A percentile compares a stretch with the other conserved stretches of the same genome.
Evolutionary conservation across 257 asterid species (phyloP).

Genomic region (Primulina eburnea): DNA sequence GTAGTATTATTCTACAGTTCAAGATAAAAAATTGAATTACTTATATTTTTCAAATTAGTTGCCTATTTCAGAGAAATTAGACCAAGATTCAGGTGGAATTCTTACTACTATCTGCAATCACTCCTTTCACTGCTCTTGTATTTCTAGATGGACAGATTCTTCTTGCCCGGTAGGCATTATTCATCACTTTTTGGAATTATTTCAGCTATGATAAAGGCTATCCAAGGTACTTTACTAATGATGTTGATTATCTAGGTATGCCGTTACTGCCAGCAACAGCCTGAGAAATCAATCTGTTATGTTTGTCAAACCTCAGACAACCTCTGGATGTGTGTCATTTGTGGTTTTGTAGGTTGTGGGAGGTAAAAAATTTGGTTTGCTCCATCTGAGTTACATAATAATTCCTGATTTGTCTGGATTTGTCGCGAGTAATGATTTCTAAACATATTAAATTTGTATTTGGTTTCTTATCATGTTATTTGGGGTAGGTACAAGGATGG

Average conservation of each 20-base stretch:
- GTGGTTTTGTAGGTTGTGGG: constrained; percentile 95
- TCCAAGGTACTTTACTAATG: not conserved
- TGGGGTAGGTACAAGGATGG: constrained; percentile 66
- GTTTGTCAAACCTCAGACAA: constrained; percentile 82
- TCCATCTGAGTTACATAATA: constrained; percentile 15
- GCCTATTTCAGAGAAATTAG: constrained; percentile 72
- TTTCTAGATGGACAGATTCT: constrained; percentile 97
- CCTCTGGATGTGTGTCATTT: constrained; percentile 96
- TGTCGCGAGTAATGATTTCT: constrained; percentile 22
- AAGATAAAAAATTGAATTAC: constrained; percentile 6
- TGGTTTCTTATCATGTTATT: constrained; percentile 13
- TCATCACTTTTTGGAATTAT: constrained; percentile 1
- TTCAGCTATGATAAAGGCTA: not conserved
- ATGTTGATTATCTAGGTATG: constrained; percentile 59
- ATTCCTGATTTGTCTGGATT: constrained; percentile 21
- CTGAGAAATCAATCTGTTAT: constrained; percentile 83
- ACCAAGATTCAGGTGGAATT: constrained; percentile 83
- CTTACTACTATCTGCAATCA: constrained; percentile 95
- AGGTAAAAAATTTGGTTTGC: constrained; percentile 46
- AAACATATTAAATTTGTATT: constrained; percentile 16
- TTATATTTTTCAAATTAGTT: constrained; percentile 22
- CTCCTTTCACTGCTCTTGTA: constrained; percentile 98
- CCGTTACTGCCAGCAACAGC: constrained; percentile 97
- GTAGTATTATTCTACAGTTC: constrained; percentile 4
- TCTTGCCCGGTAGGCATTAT: constrained; percentile 85